These are phyloP conservation scores for Yamadazyma epiphylla DNA, from an alignment of 1,139 yeast genomes.

Conservation along the genomic window DNA sequence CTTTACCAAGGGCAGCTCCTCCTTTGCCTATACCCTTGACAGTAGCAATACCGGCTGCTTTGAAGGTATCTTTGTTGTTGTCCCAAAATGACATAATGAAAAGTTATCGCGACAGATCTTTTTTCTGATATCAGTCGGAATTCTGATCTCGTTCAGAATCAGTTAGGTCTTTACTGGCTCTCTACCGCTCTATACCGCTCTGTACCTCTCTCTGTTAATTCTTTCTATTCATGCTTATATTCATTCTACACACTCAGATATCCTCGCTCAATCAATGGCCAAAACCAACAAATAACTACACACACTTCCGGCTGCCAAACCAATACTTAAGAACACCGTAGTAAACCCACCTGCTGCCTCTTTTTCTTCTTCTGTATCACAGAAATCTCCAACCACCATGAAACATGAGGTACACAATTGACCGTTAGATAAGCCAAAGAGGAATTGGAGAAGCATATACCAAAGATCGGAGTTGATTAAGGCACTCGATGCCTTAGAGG, in stretches of 20 bases:
- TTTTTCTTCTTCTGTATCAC: conserved; percentile 61
- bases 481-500: conserved; percentile 24
- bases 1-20: conserved; percentile 43
- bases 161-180: too few species aligned
- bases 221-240: too few species aligned
- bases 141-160: too few species aligned
- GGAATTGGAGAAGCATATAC: conserved; percentile 66
- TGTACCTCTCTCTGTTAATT: too few species aligned
- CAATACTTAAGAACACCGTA: conserved; percentile 68
- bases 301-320: conserved; percentile 74
- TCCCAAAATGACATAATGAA: conserved; percentile 51
- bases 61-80: conserved; percentile 46
- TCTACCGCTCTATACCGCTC: too few species aligned
- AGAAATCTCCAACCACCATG: conserved; percentile 67
- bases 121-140: too few species aligned
- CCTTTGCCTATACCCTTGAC: conserved; percentile 49
- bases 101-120: too few species aligned
- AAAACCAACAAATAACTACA: conserved; percentile 64
- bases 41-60: conserved; percentile 44
- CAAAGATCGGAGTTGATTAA: conserved; percentile 56
- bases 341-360: conserved; percentile 96
- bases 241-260: too few species aligned
- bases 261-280: too few species aligned
- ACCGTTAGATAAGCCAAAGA: conserved; percentile 86
- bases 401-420: conserved; percentile 78